Evolutionary conservation across 768 basidiomycete species (phyloP), one percentile per base, ranked within the genome.

Genomic region (Thelephora aurantiotincta): DNA sequence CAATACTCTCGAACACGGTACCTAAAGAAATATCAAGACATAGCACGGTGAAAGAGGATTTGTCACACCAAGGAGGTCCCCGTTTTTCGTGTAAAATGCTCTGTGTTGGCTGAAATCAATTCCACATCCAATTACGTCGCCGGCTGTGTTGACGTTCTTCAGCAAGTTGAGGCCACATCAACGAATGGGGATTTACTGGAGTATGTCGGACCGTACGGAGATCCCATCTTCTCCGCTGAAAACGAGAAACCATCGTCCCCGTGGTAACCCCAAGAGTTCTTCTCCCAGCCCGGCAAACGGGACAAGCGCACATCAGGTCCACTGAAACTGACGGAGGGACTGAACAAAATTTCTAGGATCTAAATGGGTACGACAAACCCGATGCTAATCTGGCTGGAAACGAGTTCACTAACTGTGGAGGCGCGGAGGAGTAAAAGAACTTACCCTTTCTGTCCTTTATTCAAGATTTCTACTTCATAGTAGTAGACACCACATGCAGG

Each of bases 61-160:
- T 6, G 34, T 20, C 56, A 35, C 57, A 83, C 86, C 80, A 41
- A 90, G 69, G 52, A 79, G 69, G 13, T 68, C 62, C 11, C 89
- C 87, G 50, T 94, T 94, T 67, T 85, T 91, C 26, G 92, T 96
- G 60, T 82, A 96, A 64, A 97, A 96, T 0, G 79, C 80, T 48
- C 73, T 71, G 49, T 85, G 73, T 16, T 74, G 77, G 38, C 79
- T 80, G 58, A 91, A 96, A 63, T 97, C 90, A 50, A 98, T 73
- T 1, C 94, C 94, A 57, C 91, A 94, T 11, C 94, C 94, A 50
- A 99, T 73, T 20, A 82, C 65, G 60, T 99, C 94, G 6, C 83
- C 85, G 38, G 79, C 91, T 93, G 55, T 35, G 50, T 51, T 33
- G 47, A 43, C 47, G 54, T 47, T 6, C 48, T 22, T 44, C 23